phyloP scores from a whole-genome alignment of 768 basidiomycete genomes.

The Suillus paluster region DNA sequence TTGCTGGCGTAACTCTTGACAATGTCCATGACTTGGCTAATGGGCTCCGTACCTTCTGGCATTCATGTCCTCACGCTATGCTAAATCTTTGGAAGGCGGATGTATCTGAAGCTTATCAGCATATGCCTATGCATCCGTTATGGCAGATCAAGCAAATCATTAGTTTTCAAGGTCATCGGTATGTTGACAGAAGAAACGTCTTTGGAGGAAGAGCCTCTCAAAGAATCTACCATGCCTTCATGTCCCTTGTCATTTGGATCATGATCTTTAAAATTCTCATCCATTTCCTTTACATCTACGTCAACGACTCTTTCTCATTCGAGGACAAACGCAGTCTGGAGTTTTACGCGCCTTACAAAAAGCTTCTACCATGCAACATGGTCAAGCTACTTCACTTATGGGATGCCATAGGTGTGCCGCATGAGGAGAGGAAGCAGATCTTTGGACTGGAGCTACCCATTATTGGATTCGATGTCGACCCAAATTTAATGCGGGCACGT shows the following conservation, averaged over 20 bases:
- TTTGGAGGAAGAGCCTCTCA: conserved; percentile 30
- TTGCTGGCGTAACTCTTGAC: too few relatives aligned
- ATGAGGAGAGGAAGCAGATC: conserved; percentile 36
- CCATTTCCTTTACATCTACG: conserved; percentile 23
- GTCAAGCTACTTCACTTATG: conserved; percentile 31
- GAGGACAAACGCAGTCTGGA: not conserved
- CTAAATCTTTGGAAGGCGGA: conserved; percentile 39
- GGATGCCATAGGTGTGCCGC: conserved; percentile 35
- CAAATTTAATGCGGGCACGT: conserved; percentile 25
- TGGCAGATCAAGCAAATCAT: conserved; percentile 49
- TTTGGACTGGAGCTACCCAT: conserved; percentile 31
- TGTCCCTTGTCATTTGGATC: conserved; percentile 36
- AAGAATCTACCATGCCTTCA: conserved; percentile 35
- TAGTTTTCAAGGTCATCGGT: conserved; percentile 18
- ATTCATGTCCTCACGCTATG: conserved; percentile 10
- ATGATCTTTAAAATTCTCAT: conserved; percentile 21
- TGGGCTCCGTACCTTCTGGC: too few relatives aligned
- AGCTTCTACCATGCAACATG: not conserved
- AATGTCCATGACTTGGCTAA: too few relatives aligned
- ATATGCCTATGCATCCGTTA: conserved; percentile 39
- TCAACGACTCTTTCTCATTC: conserved; percentile 32
- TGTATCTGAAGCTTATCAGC: conserved; percentile 40
- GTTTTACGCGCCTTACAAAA: conserved; percentile 4
- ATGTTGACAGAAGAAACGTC: conserved; percentile 28
- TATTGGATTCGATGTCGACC: conserved; percentile 42